Percentiles rank a stretch among this genome's conserved stretches.
These are phyloP conservation scores for Herpetomonas samuelpessoai DNA, from an alignment of 208 protist genomes.

Conservation along the genomic window DNA sequence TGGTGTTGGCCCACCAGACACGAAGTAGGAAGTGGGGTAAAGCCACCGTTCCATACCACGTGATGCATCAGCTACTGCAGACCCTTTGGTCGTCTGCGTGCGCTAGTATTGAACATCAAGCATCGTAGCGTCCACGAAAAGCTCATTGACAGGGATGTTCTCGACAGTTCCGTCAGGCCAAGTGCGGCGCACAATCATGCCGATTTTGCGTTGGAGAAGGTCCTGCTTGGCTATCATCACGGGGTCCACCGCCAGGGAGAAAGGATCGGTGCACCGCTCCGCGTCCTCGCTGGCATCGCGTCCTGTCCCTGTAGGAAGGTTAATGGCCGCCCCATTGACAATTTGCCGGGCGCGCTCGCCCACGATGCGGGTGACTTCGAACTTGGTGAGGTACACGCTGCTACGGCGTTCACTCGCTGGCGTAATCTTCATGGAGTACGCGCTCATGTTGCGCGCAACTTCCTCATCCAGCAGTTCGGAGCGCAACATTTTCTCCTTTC, in stretches of 20 bases:
- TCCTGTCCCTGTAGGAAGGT: conserved; percentile 20
- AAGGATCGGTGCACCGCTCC: conserved; percentile 67
- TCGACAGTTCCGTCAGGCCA: conserved; percentile 79
- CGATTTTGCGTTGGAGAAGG: conserved; percentile 63
- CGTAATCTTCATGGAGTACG: conserved; percentile 38
- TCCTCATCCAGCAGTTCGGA: conserved; percentile 68
- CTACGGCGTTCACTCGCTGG: conserved; percentile 60
- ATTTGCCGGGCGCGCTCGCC: conserved; percentile 83
- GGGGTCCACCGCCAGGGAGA: conserved; percentile 70
- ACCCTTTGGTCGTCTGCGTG: too few species aligned
- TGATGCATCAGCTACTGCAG: too few species aligned
- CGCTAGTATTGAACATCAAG: conserved; percentile 59
- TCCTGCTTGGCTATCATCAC: conserved; percentile 88
- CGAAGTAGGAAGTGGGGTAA: too few species aligned
- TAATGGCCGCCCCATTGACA: conserved; percentile 51
- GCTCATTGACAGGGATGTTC: conserved; percentile 75
- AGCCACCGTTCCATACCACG: too few species aligned
- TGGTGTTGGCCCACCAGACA: too few species aligned
- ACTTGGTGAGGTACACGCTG: conserved; percentile 79
- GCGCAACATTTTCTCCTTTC: conserved; percentile 29
- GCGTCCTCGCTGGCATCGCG: conserved; percentile 45
- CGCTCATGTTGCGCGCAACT: conserved; percentile 24
- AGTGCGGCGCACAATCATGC: conserved; percentile 81
- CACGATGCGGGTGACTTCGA: conserved; percentile 77
- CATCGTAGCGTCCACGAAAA: conserved; percentile 63